Conservation (phyloP, 129 eudicot species). For the Silybum marianum region DNA sequence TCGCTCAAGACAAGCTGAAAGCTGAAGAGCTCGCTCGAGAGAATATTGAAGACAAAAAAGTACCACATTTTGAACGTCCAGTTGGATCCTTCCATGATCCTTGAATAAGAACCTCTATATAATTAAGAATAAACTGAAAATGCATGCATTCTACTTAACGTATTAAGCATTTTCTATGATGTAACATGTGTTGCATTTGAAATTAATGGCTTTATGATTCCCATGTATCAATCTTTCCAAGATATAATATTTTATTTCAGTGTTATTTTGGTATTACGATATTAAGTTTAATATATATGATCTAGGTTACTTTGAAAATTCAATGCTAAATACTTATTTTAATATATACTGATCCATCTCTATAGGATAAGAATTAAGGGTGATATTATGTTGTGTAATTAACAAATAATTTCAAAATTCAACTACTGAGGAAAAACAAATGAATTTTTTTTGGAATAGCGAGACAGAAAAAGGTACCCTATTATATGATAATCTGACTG, state of each 20-base stretch:
- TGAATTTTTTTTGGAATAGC: no score
- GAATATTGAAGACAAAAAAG: constrained; percentile 18
- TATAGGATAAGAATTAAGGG: no score
- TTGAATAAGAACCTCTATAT: neutral
- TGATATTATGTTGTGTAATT: no score
- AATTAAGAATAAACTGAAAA: constrained; percentile 17
- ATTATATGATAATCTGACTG: no score
- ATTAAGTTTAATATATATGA: no score
- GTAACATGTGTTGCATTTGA: neutral
- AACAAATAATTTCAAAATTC: no score
- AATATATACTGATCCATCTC: no score
- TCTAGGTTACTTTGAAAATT: no score
- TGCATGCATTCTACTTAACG: neutral
- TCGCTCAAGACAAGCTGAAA: constrained; percentile 22
- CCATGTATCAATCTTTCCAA: neutral
- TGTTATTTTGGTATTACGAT: neutral
- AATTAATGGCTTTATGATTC: neutral
- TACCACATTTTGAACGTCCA: neutral
- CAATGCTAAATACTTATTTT: no score
- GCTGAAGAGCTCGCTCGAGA: constrained; percentile 21
- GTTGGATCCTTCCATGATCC: neutral
- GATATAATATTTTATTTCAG: neutral
- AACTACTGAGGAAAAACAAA: no score
- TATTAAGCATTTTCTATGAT: constrained; percentile 6
- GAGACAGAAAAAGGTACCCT: no score